Evolutionary conservation across 345 rosid species (phyloP).

Genomic region (Gossypium raimondii): DNA sequence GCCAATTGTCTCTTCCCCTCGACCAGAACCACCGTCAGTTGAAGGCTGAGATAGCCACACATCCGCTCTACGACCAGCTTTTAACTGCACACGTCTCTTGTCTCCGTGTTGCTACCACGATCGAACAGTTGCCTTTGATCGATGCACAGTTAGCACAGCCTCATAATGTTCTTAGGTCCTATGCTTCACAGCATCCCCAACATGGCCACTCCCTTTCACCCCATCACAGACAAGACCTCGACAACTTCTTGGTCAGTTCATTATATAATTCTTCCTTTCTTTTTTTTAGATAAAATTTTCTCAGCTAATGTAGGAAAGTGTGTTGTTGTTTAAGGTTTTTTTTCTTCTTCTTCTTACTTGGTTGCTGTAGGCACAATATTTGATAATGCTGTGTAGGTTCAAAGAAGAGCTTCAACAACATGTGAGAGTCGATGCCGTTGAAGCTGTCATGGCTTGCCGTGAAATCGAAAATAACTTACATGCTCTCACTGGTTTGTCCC

Average conservation of each 20-base stretch:
- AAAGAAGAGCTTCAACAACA: slow-evolving; percentile 99
- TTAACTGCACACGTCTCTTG: slow-evolving; percentile 84
- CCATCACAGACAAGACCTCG: slow-evolving; percentile 83
- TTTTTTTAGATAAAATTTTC: not conserved
- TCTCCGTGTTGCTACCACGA: slow-evolving; percentile 88
- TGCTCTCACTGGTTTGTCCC: slow-evolving; percentile 71
- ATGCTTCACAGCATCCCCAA: slow-evolving; percentile 48
- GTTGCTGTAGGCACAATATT: slow-evolving; percentile 66
- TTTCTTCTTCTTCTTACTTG: not conserved
- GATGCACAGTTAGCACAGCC: slow-evolving; percentile 88
- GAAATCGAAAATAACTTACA: slow-evolving; percentile 86
- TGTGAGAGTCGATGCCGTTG: slow-evolving; percentile 96
- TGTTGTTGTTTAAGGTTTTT: not conserved
- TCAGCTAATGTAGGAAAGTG: not conserved
- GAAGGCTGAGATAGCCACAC: slow-evolving; percentile 79
- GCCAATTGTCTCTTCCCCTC: slow-evolving; percentile 39
- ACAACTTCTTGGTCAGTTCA: slow-evolving; percentile 68
- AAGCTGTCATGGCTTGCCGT: slow-evolving; percentile 98
- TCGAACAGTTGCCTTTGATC: slow-evolving; percentile 88
- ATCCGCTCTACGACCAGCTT: slow-evolving; percentile 83
- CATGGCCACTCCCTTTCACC: slow-evolving; percentile 42
- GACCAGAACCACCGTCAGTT: slow-evolving; percentile 50
- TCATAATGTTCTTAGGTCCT: slow-evolving; percentile 78
- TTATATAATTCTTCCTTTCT: not conserved
- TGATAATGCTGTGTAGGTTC: slow-evolving; percentile 84